A percentile compares a stretch with the other conserved stretches of the same genome.
These are phyloP conservation scores for Clathrospora elynae DNA, from an alignment of 2,329 filamentous ascomycete genomes.

Conservation along the genomic window DNA sequence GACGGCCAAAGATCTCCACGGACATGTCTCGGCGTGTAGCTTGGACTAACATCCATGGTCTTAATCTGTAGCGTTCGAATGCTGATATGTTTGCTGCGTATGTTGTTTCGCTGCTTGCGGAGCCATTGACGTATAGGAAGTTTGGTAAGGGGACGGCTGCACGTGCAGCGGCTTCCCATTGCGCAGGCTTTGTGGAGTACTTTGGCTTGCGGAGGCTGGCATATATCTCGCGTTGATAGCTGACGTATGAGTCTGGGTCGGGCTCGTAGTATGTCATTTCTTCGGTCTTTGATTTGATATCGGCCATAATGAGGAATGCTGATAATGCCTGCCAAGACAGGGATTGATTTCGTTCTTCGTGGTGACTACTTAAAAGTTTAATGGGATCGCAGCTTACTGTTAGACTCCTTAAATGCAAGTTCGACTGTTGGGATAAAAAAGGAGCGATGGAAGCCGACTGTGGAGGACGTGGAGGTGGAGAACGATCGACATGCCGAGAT, in stretches of 20 bases:
- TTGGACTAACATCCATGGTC: slow-evolving; percentile 50
- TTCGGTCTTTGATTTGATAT: slow-evolving; percentile 2
- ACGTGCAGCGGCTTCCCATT: slow-evolving; percentile 48
- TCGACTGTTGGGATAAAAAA: not conserved
- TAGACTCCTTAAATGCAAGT: no score
- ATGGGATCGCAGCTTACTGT: no score
- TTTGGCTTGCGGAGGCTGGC: slow-evolving; percentile 43
- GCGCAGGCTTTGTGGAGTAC: slow-evolving; percentile 49
- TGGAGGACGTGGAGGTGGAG: slow-evolving; percentile 4
- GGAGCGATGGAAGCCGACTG: not conserved
- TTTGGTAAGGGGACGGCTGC: slow-evolving; percentile 44
- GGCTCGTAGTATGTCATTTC: slow-evolving; percentile 37
- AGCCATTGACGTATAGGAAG: slow-evolving; percentile 49
- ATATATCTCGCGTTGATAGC: slow-evolving; percentile 49
- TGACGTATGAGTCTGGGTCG: slow-evolving; percentile 42
- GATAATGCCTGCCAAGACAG: not conserved
- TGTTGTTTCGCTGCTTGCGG: slow-evolving; percentile 47
- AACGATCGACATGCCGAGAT: slow-evolving; percentile 3
- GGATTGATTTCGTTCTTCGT: not conserved
- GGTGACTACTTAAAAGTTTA: no score
- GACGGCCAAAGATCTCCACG: slow-evolving; percentile 48
- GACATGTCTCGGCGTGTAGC: slow-evolving; percentile 43
- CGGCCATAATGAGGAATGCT: not conserved
- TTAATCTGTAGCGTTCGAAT: slow-evolving; percentile 48
- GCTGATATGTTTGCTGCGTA: slow-evolving; percentile 46